Evolutionary conservation across 768 basidiomycete genomes (phyloP).

Genomic region (Heimioporus sp.): DNA sequence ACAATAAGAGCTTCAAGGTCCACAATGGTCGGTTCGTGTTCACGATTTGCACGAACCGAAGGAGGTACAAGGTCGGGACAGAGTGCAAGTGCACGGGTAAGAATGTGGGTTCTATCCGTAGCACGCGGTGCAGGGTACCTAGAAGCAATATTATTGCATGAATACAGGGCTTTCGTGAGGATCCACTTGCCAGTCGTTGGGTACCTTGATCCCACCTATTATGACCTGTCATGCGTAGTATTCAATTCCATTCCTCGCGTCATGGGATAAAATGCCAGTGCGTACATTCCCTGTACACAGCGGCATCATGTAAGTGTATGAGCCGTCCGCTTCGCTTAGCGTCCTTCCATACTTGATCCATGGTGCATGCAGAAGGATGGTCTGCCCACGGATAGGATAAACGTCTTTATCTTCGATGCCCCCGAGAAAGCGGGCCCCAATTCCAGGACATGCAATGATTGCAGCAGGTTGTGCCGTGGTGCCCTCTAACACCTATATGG

Average conservation of each 20-base stretch:
- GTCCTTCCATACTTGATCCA: slow-evolving; percentile 43
- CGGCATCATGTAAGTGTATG: slow-evolving; percentile 37
- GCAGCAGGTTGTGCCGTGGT: slow-evolving; percentile 30
- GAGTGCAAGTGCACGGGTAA: slow-evolving; percentile 48
- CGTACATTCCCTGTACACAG: slow-evolving; percentile 39
- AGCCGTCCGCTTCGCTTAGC: slow-evolving; percentile 29
- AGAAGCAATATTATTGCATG: neutral
- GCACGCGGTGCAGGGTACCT: slow-evolving; percentile 67
- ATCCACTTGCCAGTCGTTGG: slow-evolving; percentile 56
- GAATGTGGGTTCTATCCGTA: slow-evolving; percentile 50
- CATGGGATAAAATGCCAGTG: neutral
- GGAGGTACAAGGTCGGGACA: slow-evolving; percentile 60
- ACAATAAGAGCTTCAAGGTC: slow-evolving; percentile 49
- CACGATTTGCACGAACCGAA: slow-evolving; percentile 43
- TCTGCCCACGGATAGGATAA: slow-evolving; percentile 48
- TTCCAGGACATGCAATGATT: slow-evolving; percentile 67
- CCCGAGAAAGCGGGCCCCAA: slow-evolving; percentile 53
- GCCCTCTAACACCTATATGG: slow-evolving; percentile 13
- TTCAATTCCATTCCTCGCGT: neutral
- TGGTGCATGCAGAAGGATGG: slow-evolving; percentile 43
- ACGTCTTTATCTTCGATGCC: slow-evolving; percentile 50
- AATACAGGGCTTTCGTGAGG: neutral
- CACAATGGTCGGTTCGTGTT: slow-evolving; percentile 47
- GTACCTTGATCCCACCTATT: slow-evolving; percentile 57
- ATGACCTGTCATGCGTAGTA: slow-evolving; percentile 37